Evolutionary conservation across 305 asterid genomes (phyloP), one percentile per base, ranked within the genome.

Genomic region (Fraxinus floribunda): DNA sequence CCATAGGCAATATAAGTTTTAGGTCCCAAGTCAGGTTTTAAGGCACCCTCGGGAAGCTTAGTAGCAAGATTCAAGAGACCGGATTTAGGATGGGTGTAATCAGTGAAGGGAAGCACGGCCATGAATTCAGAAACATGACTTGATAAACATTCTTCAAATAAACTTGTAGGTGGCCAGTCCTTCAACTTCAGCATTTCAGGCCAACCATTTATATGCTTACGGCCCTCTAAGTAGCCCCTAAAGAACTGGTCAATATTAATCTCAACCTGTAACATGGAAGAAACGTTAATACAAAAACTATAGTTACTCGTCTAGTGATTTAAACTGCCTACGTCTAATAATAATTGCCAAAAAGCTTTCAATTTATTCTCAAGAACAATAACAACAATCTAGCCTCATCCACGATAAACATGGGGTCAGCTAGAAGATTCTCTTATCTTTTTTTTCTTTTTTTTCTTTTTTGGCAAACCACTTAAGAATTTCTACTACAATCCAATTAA

Each of bases 1-100:
- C 98, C 98, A 83, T 90, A 94, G 55, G 97, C 98, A 71, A 93
- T 93, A 83, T 94, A 92, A 74, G 92, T 88, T 86, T 92, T 94
- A 2, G 98, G 98, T n/a, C 98, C 98, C 87, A 91, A 88, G 78
- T 93, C 98, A 6, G 98, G 97, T 86, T 93, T 94, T 74, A 88
- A 66, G 26, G 96, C 91, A 26, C 90, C 86, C 34, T 86, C 90
- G 0, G 98, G 97, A 79, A 94, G 95, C 88, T 93, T 94, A 32
- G 96, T 90, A 44, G 94, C 95, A 64, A 94, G 91, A 90, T 94
- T 94, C 72, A 94, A 77, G 75, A 85, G 81, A 83, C 96, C 97
- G 4, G 88, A 83, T 83, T 26, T 76, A 64, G 96, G 97, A 84
- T 94, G 91, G 5, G 98, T 89, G 76, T 93, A 94, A 79, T 93